Evolutionary conservation across 441 rosid genomes (phyloP), one percentile per base, ranked within the genome.

Genomic region (Pelargonium citronellum): DNA sequence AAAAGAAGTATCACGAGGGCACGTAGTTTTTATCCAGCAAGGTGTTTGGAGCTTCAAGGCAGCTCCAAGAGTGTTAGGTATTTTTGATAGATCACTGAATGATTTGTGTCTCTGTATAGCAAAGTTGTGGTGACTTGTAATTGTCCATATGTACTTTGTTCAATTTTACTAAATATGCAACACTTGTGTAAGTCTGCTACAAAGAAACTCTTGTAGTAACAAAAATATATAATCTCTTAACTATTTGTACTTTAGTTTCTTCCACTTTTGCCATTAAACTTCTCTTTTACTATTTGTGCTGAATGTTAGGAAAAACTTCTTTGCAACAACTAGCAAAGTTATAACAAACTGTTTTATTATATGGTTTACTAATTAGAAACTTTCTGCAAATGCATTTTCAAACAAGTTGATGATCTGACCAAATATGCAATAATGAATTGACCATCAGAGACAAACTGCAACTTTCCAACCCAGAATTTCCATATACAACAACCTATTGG

Each of bases 401-500:
- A 34, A 34, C 39, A 34, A 34, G 39, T 34, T 34, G 39, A 34
- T 34, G 39, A 34, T 34, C 7, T 34, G 39, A 5, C 39, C 5
- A 34, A 5, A 34, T 34, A 34, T 0, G 39, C 39, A 34, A 34
- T 34, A 34, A 34, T 34, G 39, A 51, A 70, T n/a, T 46, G 57
- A 67, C 47, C 67, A 17, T 71, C 71, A 67, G 72, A 22, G 75
- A 71, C 71, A 69, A 74, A 70, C 71, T 64, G 75, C 75, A 73
- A 73, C 22, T 76, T 74, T 79, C 64, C 77, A 79, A 69, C 46
- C 71, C 76, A 79, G 57, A 76, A 19, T 58, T 74, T 79, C 85
- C 80, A 81, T 82, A 70, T 83, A 84, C 87, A 82, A 74, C 75
- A 80, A 12, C 13, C 15, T 27, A 58, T 58, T 20, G 27, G 63